phyloP scores from a whole-genome alignment of 2,329 filamentous ascomycete genomes.

The Penicillium aurantiogriseum region DNA sequence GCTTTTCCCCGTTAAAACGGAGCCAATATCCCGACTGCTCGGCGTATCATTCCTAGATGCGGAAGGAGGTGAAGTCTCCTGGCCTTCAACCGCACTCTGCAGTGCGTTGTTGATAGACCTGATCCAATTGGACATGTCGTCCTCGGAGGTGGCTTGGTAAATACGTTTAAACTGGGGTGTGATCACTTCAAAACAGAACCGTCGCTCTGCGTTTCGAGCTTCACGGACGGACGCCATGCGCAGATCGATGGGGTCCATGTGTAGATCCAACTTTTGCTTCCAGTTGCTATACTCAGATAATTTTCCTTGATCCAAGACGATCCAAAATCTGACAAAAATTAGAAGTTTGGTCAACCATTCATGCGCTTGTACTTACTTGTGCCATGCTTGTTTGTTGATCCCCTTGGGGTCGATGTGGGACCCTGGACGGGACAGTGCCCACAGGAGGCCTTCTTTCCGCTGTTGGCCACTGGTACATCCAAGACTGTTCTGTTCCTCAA shows the following conservation, averaged over 20 bases:
- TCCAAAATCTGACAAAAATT: conserved; percentile 75
- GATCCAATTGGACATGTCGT: conserved; percentile 98
- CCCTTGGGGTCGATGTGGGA: conserved; percentile 94
- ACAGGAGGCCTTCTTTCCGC: conserved; percentile 89
- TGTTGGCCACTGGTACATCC: conserved; percentile 60
- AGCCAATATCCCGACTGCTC: conserved; percentile 81
- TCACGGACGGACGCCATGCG: conserved; percentile 96
- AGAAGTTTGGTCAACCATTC: background rate
- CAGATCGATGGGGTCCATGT: conserved; percentile 97
- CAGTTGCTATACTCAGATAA: conserved; percentile 98
- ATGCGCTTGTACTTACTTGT: conserved; percentile 69
- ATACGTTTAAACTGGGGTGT: conserved; percentile 94
- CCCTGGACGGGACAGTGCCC: conserved; percentile 88
- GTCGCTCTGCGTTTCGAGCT: conserved; percentile 86
- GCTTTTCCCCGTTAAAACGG: conserved; percentile 88
- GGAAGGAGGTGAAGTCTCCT: conserved; percentile 53
- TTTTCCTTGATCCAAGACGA: conserved; percentile 93
- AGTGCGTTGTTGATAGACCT: conserved; percentile 93
- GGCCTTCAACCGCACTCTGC: conserved; percentile 90
- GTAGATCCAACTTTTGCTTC: conserved; percentile 94
- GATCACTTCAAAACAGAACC: conserved; percentile 98
- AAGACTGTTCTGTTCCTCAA: conserved; percentile 74
- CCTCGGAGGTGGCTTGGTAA: conserved; percentile 95
- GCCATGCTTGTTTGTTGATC: conserved; percentile 96
- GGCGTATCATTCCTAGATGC: conserved; percentile 54